phyloP scores from a whole-genome alignment of 352 stramenopile genomes.

The Globisporangium yorkense region DNA sequence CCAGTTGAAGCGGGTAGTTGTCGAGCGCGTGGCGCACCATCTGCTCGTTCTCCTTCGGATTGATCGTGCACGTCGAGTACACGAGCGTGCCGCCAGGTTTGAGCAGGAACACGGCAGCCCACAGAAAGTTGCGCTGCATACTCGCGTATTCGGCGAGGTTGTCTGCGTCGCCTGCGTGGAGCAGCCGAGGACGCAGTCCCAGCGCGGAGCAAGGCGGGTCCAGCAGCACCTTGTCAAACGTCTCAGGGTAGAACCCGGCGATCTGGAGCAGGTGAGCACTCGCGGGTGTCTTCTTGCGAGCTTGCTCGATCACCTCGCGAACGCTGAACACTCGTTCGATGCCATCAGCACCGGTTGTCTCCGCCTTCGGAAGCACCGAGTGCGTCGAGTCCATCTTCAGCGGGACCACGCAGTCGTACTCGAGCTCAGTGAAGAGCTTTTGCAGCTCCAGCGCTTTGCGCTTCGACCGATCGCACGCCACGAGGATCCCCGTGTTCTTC shows the following conservation, averaged over 20 bases:
- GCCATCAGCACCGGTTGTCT: not conserved
- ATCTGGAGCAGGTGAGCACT: conserved; percentile 74
- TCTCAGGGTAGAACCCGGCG: conserved; percentile 87
- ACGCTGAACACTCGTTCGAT: conserved; percentile 27
- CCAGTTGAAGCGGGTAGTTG: conserved; percentile 81
- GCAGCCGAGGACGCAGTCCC: conserved; percentile 88
- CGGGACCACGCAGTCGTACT: conserved; percentile 50
- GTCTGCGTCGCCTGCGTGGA: conserved; percentile 64
- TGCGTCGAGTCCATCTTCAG: conserved; percentile 88
- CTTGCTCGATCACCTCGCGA: conserved; percentile 50
- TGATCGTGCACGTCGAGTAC: conserved; percentile 95
- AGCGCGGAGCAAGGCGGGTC: conserved; percentile 92
- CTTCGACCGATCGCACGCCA: conserved; percentile 90
- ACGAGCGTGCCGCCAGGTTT: conserved; percentile 90
- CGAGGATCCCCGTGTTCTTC: conserved; percentile 76
- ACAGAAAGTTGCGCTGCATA: conserved; percentile 88
- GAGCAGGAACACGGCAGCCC: conserved; percentile 84
- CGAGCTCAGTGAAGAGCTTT: conserved; percentile 66
- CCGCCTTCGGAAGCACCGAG: conserved; percentile 54
- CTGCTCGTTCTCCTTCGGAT: conserved; percentile 89
- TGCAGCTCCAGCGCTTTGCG: conserved; percentile 80
- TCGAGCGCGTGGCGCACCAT: conserved; percentile 89
- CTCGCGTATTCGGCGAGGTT: conserved; percentile 76
- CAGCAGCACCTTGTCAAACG: conserved; percentile 92
- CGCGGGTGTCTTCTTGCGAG: conserved; percentile 28